Conservation (phyloP, 257 asterid genomes). For the Perilla frutescens region DNA sequence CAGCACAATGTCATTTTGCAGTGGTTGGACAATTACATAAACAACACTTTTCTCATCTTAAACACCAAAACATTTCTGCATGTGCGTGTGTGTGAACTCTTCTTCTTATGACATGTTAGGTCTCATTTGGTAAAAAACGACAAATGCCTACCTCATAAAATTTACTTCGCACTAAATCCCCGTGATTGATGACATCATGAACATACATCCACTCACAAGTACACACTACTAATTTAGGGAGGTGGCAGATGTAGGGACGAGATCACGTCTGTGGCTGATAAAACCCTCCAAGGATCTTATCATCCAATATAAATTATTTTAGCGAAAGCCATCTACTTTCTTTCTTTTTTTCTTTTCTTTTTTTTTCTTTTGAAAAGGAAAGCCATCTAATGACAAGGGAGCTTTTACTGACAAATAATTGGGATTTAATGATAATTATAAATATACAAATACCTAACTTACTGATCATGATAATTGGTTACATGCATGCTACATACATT, state of each 20-base stretch:
- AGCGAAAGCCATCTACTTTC: neutral
- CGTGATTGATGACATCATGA: neutral
- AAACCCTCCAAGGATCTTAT: neutral
- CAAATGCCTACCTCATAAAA: neutral
- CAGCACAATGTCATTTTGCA: slow-evolving; percentile 12
- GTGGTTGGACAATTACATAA: slow-evolving; percentile 3
- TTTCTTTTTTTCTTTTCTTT: too few species aligned
- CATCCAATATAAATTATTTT: neutral
- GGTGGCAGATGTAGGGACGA: neutral
- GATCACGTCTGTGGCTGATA: neutral
- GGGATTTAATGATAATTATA: neutral
- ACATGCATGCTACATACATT: neutral
- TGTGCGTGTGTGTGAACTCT: neutral
- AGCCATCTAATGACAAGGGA: neutral
- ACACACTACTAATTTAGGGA: neutral
- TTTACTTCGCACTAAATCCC: neutral
- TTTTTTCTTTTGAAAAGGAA: too few species aligned
- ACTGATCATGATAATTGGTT: neutral
- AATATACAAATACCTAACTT: neutral
- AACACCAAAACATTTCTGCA: neutral
- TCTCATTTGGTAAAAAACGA: slow-evolving; percentile 7
- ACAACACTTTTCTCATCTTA: neutral
- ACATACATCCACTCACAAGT: neutral
- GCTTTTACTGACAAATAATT: slow-evolving; percentile 5
- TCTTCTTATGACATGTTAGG: slow-evolving; percentile 2